Base-by-base conservation (phyloP, 805 yeast species). In the Candida insectalens region DNA sequence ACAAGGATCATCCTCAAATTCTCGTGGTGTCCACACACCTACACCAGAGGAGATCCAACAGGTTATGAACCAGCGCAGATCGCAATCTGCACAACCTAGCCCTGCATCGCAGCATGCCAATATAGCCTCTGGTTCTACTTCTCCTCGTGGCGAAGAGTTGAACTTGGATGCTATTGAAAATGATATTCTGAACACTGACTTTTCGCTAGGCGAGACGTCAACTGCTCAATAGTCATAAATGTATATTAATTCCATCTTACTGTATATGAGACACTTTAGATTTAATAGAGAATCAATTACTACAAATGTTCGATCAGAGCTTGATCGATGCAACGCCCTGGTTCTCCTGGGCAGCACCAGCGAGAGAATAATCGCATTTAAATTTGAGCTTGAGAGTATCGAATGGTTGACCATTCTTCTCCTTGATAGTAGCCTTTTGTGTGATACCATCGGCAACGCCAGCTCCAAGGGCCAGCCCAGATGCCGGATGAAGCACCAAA, bases 321-420 rank as follows among this genome's bases (percentile, higher is more conserved):
- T 21, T 21, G 19, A 42, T 28, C 17, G 51, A 46, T 5, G 59
- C 62, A 21, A 78, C 74, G 4, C 85, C 83, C 6, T 75, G 65
- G 42, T 77, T 82, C 44, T 69, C 77, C 16, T 55, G 55, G 5
- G 57, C 55, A 13, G 53, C 49, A 12, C 76, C 74, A 36, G 68
- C 70, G 8, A 65, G 47, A 6, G 45, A 44, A 51, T 73, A 84
- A 36, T 69, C 67, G 14, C 71, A 65, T 52, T 78, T 82, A 89
- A 89, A 84, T 53, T 83, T 81, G 34, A 85, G 63, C 55, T 81
- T 83, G 43, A 81, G 32, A 9, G 14, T 21, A 17, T 32, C 27
- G 27, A 35, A 39, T 26, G 25, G 10, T 30, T 42, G 30, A 12
- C 46, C 42, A 19, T 37, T 36, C 33, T 42, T 43, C 34, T 41